phyloP scores from a whole-genome alignment of 306 rosid genomes.

The Inga oerstediana region DNA sequence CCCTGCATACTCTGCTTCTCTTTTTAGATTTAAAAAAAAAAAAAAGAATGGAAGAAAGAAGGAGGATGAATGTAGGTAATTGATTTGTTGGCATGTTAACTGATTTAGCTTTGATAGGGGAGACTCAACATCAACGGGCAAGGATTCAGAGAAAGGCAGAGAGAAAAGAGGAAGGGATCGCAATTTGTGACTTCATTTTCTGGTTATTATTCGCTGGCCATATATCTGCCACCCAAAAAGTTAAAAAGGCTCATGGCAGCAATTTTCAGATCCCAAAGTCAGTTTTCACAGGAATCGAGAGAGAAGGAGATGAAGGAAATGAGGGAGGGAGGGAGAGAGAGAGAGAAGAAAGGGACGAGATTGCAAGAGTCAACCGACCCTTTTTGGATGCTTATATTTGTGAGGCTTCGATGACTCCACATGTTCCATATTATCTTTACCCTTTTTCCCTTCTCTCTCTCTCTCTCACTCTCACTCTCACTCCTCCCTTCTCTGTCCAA shows the following conservation, averaged over 20 bases:
- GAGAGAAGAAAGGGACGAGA: background rate
- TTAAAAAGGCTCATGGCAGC: background rate
- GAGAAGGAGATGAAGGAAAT: background rate
- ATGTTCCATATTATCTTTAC: background rate
- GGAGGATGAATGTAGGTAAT: background rate
- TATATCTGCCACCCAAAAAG: conserved; percentile 4
- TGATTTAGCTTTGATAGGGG: background rate
- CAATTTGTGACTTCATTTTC: background rate
- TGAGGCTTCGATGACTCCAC: conserved; percentile 11
- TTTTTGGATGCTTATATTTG: background rate
- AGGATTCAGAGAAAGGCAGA: background rate
- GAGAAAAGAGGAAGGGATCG: background rate
- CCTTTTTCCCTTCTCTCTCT: background rate
- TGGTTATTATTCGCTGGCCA: background rate
- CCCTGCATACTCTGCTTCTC: too few relatives aligned
- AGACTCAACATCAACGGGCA: background rate
- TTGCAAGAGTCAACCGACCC: conserved; percentile 9
- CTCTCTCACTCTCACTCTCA: background rate
- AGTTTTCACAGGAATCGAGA: background rate
- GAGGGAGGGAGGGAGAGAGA: background rate
- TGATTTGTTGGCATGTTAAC: background rate
- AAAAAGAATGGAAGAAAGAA: background rate
- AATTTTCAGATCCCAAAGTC: conserved; percentile 4
- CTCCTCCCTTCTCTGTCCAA: background rate
- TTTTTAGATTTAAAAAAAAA: too few relatives aligned